A percentile compares a stretch with the other conserved stretches of the same genome.
Conservation (phyloP, 441 rosid species). For the Codiaeum variegatum region DNA sequence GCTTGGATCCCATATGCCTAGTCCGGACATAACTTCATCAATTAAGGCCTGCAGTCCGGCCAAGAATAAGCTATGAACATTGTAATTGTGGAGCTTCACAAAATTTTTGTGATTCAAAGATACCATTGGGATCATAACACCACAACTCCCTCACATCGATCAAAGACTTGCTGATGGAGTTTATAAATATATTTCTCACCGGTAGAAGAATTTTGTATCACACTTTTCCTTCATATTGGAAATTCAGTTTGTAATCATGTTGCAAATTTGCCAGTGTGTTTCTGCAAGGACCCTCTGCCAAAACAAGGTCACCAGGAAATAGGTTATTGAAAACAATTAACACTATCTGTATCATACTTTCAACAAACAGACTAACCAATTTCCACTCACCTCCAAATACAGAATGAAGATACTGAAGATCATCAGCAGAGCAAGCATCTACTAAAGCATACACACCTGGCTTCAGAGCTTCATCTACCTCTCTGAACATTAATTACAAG, state of each 20-base stretch:
- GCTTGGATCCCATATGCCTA: no score
- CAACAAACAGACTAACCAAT: background rate
- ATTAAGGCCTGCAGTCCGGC: no score
- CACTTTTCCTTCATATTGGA: conserved; percentile 85
- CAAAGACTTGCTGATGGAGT: no score
- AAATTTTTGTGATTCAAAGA: no score
- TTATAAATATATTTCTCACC: background rate
- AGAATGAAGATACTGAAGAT: conserved; percentile 80
- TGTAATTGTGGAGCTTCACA: no score
- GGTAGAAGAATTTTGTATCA: conserved; percentile 25
- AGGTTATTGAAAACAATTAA: conserved; percentile 15
- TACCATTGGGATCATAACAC: no score
- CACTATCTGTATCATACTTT: background rate
- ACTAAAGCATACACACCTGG: conserved; percentile 88
- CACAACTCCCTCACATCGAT: no score
- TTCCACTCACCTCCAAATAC: conserved; percentile 68
- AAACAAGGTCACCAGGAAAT: conserved; percentile 23
- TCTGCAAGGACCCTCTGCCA: conserved; percentile 92
- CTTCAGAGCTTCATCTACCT: conserved; percentile 76
- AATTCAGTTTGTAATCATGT: conserved; percentile 74
- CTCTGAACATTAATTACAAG: conserved; percentile 44
- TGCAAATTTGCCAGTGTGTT: conserved; percentile 64
- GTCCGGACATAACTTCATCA: no score
- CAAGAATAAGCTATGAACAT: no score
- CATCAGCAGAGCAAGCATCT: conserved; percentile 74